Evolutionary conservation across 257 asterid genomes (phyloP), one percentile per base, ranked within the genome.

Genomic region (Primulina tabacum): DNA sequence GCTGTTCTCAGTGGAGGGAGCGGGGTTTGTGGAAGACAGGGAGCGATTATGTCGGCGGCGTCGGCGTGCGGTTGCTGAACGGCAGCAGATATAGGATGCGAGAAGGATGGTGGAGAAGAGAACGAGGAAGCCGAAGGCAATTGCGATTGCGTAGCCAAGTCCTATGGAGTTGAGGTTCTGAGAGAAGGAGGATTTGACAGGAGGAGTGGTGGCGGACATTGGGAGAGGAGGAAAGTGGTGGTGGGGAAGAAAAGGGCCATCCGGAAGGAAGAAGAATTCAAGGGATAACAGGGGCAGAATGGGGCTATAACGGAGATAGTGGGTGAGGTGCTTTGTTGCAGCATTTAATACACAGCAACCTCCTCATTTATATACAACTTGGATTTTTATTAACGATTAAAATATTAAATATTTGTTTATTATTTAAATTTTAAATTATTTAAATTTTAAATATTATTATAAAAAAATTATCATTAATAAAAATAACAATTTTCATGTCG

Each of bases 81-180:
- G 95, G 87, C 87, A 89, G 88, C 90, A 93, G 73, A 87, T 72
- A 86, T 90, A 93, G 76, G 97, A 83, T 52, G 92, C 69, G 37
- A 93, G 83, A 75, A 93, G 80, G 74, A 87, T 10, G 21, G 88
- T 66, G 80, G 95, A 90, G 85, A 87, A 81, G 72, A 92, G 87
- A 18, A 88, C 90, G 64, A 92, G 96, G 80, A 87, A 93, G 29
- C 90, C 96, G 2, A 89, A 84, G 62, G 95, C 86, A 73, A 89
- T 76, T 69, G 96, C 90, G 58, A 90, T 88, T 71, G 89, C 87
- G 77, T 88, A 90, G 33, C 98, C 96, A 50, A 88, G 76, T 52
- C 96, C 92, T 60, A 88, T 67, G 8, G 81, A 77, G 71, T 68
- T 53, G 78, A 82, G 68, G 67, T 69, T 75, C 2, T 78, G 63